Evolutionary conservation across 73 alveolate genomes (phyloP).

Genomic region (Paramecium sonneborni): DNA sequence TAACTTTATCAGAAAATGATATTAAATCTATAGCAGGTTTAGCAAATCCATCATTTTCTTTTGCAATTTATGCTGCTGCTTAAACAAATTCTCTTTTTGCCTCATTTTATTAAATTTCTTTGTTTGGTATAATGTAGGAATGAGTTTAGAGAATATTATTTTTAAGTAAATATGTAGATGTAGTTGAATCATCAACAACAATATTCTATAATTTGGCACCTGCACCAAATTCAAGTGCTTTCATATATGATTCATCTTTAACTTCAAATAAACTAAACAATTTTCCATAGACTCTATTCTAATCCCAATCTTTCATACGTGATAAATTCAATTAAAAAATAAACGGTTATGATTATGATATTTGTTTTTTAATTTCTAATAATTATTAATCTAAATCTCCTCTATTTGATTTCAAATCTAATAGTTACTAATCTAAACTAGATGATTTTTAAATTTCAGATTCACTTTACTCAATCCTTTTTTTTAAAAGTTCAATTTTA

Average conservation of each 20-base stretch:
- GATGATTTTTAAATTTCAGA: slow-evolving; percentile 67
- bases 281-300: slow-evolving; percentile 88
- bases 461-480: slow-evolving; percentile 75
- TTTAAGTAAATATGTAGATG: slow-evolving; percentile 79
- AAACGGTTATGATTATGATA: background rate
- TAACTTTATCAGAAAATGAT: slow-evolving; percentile 78
- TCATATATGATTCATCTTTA: slow-evolving; percentile 82
- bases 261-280: slow-evolving; percentile 89
- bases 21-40: slow-evolving; percentile 84
- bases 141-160: slow-evolving; percentile 72
- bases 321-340: background rate
- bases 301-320: slow-evolving; percentile 77
- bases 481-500: slow-evolving; percentile 72
- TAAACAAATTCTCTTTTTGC: slow-evolving; percentile 38
- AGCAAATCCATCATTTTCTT: slow-evolving; percentile 74
- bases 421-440: background rate
- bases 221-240: slow-evolving; percentile 92
- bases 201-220: slow-evolving; percentile 90
- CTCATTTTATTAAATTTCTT: slow-evolving; percentile 64
- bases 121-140: slow-evolving; percentile 85
- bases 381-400: slow-evolving; percentile 44
- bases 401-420: slow-evolving; percentile 9
- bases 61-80: slow-evolving; percentile 45
- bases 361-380: background rate
- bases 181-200: slow-evolving; percentile 88